phyloP scores from a whole-genome alignment of 2,329 filamentous ascomycete genomes.

The Aspergillus piperis region DNA sequence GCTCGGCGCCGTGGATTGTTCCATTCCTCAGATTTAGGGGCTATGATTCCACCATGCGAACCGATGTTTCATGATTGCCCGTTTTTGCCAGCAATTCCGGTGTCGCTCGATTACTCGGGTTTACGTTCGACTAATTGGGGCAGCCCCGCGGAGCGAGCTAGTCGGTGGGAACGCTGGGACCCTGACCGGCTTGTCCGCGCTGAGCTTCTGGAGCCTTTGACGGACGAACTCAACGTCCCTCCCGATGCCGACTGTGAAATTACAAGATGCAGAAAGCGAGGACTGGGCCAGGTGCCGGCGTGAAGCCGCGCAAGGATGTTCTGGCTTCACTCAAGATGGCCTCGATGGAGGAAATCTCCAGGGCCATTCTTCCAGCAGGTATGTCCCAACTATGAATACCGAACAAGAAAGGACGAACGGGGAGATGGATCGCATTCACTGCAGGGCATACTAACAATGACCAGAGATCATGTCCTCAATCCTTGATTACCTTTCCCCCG shows the following conservation, averaged over 20 bases:
- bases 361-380: conserved; percentile 82
- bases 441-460: conserved; percentile 26
- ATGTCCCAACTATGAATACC: conserved; percentile 29
- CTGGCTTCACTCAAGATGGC: conserved; percentile 77
- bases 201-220: conserved; percentile 11
- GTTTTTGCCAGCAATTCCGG: neutral
- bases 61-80: neutral
- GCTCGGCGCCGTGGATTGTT: neutral
- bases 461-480: conserved; percentile 84
- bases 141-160: conserved; percentile 15
- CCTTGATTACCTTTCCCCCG: conserved; percentile 82
- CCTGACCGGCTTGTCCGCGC: conserved; percentile 14
- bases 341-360: conserved; percentile 71
- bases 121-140: conserved; percentile 8
- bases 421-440: neutral
- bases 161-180: conserved; percentile 9
- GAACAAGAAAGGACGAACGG: neutral
- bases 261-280: conserved; percentile 52
- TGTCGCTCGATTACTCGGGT: neutral
- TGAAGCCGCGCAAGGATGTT: conserved; percentile 54
- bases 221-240: conserved; percentile 12
- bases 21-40: neutral
- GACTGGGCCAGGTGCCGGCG: conserved; percentile 41
- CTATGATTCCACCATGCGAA: neutral
- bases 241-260: conserved; percentile 30